Percentiles rank a stretch among this genome's conserved stretches.
phyloP scores from a whole-genome alignment of 2,329 filamentous ascomycete species.

The Podosphaera aphanis region DNA sequence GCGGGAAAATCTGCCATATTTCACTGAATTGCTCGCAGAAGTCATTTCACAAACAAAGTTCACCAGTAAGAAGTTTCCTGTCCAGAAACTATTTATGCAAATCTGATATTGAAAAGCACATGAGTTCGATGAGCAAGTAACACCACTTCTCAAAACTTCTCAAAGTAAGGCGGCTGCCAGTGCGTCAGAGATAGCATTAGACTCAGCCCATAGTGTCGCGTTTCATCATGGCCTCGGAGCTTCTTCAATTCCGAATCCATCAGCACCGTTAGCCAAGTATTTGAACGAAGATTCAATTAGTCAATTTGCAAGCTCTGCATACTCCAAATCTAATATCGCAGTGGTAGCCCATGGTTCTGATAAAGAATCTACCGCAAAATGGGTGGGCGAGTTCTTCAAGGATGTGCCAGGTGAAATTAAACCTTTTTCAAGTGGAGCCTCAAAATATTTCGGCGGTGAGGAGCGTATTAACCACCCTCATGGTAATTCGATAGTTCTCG shows the following conservation, averaged over 20 bases:
- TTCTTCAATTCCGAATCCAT: conserved; percentile 48
- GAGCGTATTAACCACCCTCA: conserved; percentile 58
- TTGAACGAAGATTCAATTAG: conserved; percentile 52
- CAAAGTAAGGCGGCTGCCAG: conserved; percentile 49
- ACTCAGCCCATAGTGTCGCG: conserved; percentile 64
- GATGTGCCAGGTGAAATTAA: conserved; percentile 32
- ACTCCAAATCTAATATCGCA: conserved; percentile 74
- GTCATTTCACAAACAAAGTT: conserved; percentile 76
- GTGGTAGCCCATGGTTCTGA: conserved; percentile 75
- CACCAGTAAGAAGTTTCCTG: conserved; percentile 29
- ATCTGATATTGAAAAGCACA: conserved; percentile 32
- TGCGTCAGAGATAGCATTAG: conserved; percentile 46
- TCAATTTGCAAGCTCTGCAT: conserved; percentile 55
- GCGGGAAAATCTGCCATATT: conserved; percentile 88
- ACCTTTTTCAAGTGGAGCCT: conserved; percentile 33
- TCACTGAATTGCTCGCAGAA: conserved; percentile 83
- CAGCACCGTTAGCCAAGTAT: conserved; percentile 55
- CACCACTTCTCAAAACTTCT: conserved; percentile 50
- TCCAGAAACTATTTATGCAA: not conserved
- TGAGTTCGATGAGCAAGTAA: conserved; percentile 75
- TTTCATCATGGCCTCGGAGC: conserved; percentile 85
- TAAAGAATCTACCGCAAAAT: conserved; percentile 55
- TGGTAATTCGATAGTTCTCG: conserved; percentile 70
- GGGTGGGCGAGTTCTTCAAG: conserved; percentile 84
- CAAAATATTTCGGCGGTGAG: conserved; percentile 88